phyloP scores from a whole-genome alignment of 2,329 filamentous ascomycete genomes.

The Epichloe festucae region DNA sequence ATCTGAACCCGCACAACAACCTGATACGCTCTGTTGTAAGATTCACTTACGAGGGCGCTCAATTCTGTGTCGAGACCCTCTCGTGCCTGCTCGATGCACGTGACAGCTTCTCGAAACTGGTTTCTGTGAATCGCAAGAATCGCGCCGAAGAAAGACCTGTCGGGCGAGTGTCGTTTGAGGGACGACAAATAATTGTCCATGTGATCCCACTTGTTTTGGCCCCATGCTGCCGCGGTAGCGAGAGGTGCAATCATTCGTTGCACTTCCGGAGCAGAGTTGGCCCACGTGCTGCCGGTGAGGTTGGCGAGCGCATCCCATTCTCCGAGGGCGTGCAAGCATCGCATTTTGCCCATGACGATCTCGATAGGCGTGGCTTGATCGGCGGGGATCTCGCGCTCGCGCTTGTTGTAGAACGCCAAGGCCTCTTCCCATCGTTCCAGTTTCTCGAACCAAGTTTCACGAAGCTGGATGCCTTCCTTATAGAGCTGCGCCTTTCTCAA shows the following conservation, averaged over 20 bases:
- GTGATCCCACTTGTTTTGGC: conserved; percentile 87
- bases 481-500: conserved; percentile 91
- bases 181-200: conserved; percentile 96
- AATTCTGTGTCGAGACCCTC: conserved; percentile 93
- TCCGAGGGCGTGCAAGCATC: conserved; percentile 88
- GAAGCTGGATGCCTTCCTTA: conserved; percentile 80
- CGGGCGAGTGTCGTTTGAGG: conserved; percentile 87
- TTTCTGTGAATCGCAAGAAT: conserved; percentile 92
- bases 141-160: conserved; percentile 93
- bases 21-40: conserved; percentile 92
- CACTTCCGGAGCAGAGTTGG: conserved; percentile 74
- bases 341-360: conserved; percentile 99
- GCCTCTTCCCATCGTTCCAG: conserved; percentile 97
- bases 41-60: conserved; percentile 92
- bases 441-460: conserved; percentile 99
- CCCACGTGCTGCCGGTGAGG: conserved; percentile 86
- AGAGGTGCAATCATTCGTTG: conserved; percentile 84
- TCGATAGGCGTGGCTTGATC: conserved; percentile 60
- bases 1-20: conserved; percentile 98
- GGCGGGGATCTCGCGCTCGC: conserved; percentile 55
- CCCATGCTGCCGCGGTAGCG: conserved; percentile 93
- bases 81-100: conserved; percentile 79
- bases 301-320: conserved; percentile 92
- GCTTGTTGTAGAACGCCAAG: conserved; percentile 77
- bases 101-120: conserved; percentile 82